Evolutionary conservation across 192 early-diverging fungal species (phyloP).

Genomic region (Radiomyces spectabilis): DNA sequence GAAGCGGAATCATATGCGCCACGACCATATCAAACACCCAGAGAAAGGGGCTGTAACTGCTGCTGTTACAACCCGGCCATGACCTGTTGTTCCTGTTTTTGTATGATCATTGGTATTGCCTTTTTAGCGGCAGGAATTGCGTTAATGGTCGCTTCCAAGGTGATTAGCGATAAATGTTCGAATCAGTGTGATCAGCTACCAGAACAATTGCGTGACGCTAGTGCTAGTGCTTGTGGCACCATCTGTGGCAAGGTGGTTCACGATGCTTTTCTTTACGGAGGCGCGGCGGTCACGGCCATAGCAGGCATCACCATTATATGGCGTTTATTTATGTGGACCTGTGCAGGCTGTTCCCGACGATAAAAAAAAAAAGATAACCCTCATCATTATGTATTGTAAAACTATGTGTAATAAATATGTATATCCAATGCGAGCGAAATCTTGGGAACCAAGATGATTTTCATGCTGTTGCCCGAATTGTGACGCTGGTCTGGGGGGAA

Average conservation of each 20-base stretch:
- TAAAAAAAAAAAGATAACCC: not conserved
- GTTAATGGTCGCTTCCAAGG: conserved; percentile 16
- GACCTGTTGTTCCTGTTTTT: conserved; percentile 29
- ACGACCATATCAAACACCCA: not conserved
- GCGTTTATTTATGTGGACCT: conserved; percentile 15
- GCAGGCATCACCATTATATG: conserved; percentile 20
- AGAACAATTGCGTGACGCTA: not conserved
- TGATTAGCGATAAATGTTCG: conserved; percentile 12
- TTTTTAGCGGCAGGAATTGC: conserved; percentile 27
- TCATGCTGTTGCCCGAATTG: too few species aligned
- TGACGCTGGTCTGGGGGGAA: too few species aligned
- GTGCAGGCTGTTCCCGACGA: conserved; percentile 7
- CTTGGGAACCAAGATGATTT: not conserved
- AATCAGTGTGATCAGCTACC: conserved; percentile 1
- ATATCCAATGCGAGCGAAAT: too few species aligned
- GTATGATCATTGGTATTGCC: conserved; percentile 12
- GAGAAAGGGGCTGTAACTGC: not conserved
- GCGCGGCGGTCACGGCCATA: conserved; percentile 21
- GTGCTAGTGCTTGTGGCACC: conserved; percentile 9
- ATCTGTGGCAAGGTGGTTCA: conserved; percentile 14
- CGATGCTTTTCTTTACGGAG: conserved; percentile 24
- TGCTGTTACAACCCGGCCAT: conserved; percentile 19
- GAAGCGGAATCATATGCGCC: conserved; percentile 8
- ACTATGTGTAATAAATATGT: too few species aligned
- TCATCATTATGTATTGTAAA: too few species aligned